Evolutionary conservation across 1,139 yeast species (phyloP).

Genomic region (Kodamaea ohmeri): DNA sequence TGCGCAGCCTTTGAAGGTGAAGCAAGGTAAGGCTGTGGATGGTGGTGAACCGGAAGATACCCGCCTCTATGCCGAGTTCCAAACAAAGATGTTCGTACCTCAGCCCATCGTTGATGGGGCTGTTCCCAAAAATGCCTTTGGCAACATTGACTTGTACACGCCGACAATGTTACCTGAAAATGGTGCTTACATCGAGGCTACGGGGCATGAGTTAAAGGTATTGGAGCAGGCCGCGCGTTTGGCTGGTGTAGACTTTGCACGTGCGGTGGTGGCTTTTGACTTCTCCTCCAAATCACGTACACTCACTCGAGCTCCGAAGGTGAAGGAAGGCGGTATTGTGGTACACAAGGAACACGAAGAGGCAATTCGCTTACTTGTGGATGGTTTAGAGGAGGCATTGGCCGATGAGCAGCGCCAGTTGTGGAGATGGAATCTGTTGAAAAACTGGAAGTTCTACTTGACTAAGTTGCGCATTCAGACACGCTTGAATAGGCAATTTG

Average conservation of each 20-base stretch:
- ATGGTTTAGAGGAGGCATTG: constrained; percentile 54
- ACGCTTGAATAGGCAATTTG: constrained; percentile 67
- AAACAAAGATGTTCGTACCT: constrained; percentile 69
- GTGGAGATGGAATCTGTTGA: constrained; percentile 52
- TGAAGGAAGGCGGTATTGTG: constrained; percentile 74
- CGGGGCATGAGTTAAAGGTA: constrained; percentile 36
- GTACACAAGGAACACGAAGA: constrained; percentile 63
- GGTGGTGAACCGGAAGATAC: constrained; percentile 41
- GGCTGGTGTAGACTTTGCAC: constrained; percentile 75
- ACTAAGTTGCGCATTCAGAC: constrained; percentile 68
- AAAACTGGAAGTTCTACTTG: constrained; percentile 71
- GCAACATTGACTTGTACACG: constrained; percentile 77
- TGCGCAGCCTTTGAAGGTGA: constrained; percentile 57
- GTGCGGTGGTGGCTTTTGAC: constrained; percentile 84
- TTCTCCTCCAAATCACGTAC: constrained; percentile 32
- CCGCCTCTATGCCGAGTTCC: constrained; percentile 71
- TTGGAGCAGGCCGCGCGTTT: constrained; percentile 70
- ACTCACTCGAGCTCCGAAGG: constrained; percentile 49
- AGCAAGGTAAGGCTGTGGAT: constrained; percentile 16
- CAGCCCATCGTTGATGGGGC: constrained; percentile 62
- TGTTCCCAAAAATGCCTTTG: constrained; percentile 72
- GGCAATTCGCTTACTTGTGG: constrained; percentile 59
- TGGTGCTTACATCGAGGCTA: constrained; percentile 52
- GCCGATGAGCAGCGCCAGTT: constrained; percentile 46
- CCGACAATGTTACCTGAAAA: constrained; percentile 82